Conservation (phyloP, 345 rosid genomes). For the Acer yangbiense region DNA sequence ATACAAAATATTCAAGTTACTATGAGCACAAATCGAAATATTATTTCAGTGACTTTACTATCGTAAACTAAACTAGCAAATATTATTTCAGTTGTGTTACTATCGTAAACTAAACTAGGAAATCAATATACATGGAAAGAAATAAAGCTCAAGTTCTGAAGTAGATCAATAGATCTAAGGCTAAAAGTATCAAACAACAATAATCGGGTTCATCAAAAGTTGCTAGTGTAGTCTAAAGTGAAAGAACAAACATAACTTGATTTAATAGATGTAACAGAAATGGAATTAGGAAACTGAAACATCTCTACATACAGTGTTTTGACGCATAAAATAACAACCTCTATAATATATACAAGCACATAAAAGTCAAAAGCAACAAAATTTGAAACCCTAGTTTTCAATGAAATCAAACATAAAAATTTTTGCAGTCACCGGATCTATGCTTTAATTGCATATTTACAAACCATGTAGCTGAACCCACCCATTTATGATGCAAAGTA, state of each 20-base stretch:
- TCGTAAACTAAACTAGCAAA: background rate
- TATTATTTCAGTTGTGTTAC: slow-evolving; percentile 9
- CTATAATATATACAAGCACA: slow-evolving; percentile 19
- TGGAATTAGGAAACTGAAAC: slow-evolving; percentile 6
- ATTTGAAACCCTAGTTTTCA: slow-evolving; percentile 49
- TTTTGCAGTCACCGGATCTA: slow-evolving; percentile 15
- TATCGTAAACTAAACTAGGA: slow-evolving; percentile 9
- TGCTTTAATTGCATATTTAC: slow-evolving; percentile 17
- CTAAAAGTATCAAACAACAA: slow-evolving; percentile 13
- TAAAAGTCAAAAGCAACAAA: slow-evolving; percentile 20
- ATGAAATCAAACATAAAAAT: slow-evolving; percentile 30
- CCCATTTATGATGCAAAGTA: slow-evolving; percentile 26
- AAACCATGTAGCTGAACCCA: slow-evolving; percentile 19
- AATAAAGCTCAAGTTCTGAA: slow-evolving; percentile 20
- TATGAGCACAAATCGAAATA: slow-evolving; percentile 12
- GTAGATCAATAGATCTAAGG: slow-evolving; percentile 20
- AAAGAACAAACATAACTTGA: slow-evolving; percentile 6
- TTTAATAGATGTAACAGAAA: slow-evolving; percentile 2
- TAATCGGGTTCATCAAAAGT: slow-evolving; percentile 21
- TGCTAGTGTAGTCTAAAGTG: background rate
- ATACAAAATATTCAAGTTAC: slow-evolving; percentile 10
- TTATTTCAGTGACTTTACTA: slow-evolving; percentile 12
- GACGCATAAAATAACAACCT: slow-evolving; percentile 57
- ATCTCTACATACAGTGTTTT: slow-evolving; percentile 17
- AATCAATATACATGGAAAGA: slow-evolving; percentile 7